Evolutionary conservation across 805 yeast genomes (phyloP).

Genomic region (Saturnispora serradocipensis): DNA sequence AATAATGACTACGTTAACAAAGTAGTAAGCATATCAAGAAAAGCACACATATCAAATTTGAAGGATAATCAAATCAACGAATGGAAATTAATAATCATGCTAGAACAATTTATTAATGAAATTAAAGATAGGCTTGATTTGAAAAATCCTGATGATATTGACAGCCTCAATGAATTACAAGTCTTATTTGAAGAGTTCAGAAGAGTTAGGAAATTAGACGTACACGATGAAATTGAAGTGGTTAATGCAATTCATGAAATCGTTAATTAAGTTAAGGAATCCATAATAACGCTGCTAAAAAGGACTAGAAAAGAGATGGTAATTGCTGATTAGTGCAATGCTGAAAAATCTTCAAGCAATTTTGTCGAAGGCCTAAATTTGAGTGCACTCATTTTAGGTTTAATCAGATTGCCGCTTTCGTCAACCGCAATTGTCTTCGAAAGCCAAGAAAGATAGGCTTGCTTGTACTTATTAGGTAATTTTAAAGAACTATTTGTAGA

Average conservation of each 20-base stretch:
- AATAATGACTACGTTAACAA: constrained; percentile 2
- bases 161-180: constrained; percentile 5
- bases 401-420: not conserved
- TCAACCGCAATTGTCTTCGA: not conserved
- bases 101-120: constrained; percentile 15
- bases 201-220: not conserved
- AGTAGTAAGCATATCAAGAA: constrained; percentile 12
- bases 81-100: constrained; percentile 12
- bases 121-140: constrained; percentile 8
- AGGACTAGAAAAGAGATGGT: not conserved
- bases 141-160: constrained; percentile 2
- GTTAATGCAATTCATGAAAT: not conserved
- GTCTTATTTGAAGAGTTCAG: not conserved
- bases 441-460: constrained; percentile 4
- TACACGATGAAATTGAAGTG: not conserved
- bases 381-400: not conserved
- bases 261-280: not conserved
- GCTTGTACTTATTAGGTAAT: constrained; percentile 3
- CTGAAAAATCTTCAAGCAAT: not conserved
- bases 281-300: not conserved
- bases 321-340: not conserved
- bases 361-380: constrained; percentile 2
- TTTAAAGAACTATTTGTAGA: not conserved
- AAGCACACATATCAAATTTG: constrained; percentile 7
- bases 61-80: constrained; percentile 1